Percentiles rank a stretch among this genome's conserved stretches.
Conservation (phyloP, 192 early-diverging fungal genomes). For the Coemansia reversa region DNA sequence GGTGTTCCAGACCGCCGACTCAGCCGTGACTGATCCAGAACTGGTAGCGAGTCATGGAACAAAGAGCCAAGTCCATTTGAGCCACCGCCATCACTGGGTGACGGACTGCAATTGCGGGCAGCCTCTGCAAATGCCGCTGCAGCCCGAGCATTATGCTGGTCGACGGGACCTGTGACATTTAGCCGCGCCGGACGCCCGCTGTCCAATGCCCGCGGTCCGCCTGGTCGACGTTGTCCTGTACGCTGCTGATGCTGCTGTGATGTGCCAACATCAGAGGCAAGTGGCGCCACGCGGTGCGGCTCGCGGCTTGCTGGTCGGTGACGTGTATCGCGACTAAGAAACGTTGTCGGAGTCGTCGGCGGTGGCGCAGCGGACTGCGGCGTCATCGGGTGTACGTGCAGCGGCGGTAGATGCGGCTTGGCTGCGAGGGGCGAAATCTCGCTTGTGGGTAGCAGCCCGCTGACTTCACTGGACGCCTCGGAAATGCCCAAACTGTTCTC, state of each 20-base stretch:
- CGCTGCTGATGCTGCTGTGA: not conserved
- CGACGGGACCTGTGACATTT: not conserved
- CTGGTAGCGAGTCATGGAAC: conserved; percentile 34
- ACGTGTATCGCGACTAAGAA: conserved; percentile 33
- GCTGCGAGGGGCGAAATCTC: conserved; percentile 17
- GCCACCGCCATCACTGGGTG: conserved; percentile 9
- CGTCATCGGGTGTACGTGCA: not conserved
- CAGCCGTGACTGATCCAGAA: conserved; percentile 13
- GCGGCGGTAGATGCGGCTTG: not conserved
- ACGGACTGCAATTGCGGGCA: not conserved
- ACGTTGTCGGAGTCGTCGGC: conserved; percentile 49
- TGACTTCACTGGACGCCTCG: conserved; percentile 28
- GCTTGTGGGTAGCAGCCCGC: conserved; percentile 31
- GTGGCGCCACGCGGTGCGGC: conserved; percentile 33
- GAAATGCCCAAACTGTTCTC: conserved; percentile 44
- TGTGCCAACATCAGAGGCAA: not conserved
- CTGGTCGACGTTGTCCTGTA: conserved; percentile 7
- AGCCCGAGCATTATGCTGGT: conserved; percentile 18
- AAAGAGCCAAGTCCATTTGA: conserved; percentile 44
- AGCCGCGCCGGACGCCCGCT: conserved; percentile 12
- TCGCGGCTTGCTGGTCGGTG: conserved; percentile 31
- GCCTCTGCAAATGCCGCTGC: conserved; percentile 24
- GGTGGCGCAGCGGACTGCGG: conserved; percentile 8
- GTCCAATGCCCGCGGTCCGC: conserved; percentile 9
- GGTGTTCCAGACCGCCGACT: conserved; percentile 8